A percentile compares a stretch with the other conserved stretches of the same genome.
These are phyloP conservation scores for Leptographium lundbergii DNA, from an alignment of 2,329 filamentous ascomycete genomes.

Conservation along the genomic window DNA sequence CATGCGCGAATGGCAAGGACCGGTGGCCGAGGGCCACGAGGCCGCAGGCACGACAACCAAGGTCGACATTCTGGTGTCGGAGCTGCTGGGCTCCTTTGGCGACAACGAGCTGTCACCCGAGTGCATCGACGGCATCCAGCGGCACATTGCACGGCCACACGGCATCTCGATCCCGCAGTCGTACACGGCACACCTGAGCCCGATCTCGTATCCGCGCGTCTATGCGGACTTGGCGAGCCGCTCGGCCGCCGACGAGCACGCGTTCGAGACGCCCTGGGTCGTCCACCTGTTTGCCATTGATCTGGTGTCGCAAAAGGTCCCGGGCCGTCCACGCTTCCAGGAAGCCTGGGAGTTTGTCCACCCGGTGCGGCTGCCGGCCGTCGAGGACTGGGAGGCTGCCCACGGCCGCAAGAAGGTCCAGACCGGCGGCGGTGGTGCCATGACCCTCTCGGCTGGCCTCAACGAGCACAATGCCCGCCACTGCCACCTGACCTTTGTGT, in stretches of 20 bases:
- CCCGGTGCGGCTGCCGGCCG: constrained; percentile 42
- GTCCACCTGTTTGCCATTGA: constrained; percentile 86
- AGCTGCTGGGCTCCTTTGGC: constrained; percentile 86
- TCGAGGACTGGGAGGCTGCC: constrained; percentile 19
- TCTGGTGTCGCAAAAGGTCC: constrained; percentile 57
- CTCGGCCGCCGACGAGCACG: constrained; percentile 47
- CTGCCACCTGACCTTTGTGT: constrained; percentile 65
- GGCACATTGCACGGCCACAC: constrained; percentile 62
- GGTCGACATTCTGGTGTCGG: constrained; percentile 88
- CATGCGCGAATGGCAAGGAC: constrained; percentile 93
- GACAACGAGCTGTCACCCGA: constrained; percentile 94
- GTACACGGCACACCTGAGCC: constrained; percentile 89
- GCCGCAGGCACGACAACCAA: constrained; percentile 41
- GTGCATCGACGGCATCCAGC: constrained; percentile 89
- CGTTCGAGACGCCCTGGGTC: constrained; percentile 87
- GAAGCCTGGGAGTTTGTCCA: constrained; percentile 72
- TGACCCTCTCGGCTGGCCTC: constrained; percentile 62
- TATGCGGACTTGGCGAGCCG: constrained; percentile 67
- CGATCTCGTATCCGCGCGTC: constrained; percentile 76
- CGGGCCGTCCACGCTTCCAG: constrained; percentile 52
- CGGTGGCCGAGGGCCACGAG: constrained; percentile 33
- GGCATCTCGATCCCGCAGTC: constrained; percentile 90
- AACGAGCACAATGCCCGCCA: constrained; percentile 89
- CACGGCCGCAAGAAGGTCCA: constrained; percentile 43
- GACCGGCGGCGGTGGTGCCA: constrained; percentile 59